Base-by-base conservation (phyloP, 805 yeast genomes). In the Myxozyma mucilagina region DNA sequence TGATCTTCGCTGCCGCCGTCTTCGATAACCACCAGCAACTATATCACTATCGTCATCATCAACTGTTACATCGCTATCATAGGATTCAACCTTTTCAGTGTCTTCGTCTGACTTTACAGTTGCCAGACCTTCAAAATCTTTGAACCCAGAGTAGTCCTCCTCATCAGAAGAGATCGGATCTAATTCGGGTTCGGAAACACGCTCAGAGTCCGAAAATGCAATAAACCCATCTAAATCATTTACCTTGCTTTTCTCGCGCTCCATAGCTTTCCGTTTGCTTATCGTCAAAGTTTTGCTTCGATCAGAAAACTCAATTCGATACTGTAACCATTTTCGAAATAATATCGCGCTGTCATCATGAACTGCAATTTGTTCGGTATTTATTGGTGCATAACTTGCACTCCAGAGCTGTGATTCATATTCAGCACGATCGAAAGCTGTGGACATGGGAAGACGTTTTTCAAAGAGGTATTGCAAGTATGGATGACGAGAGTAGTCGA, bases 271-370 rank as follows among this genome's bases (percentile, higher is more conserved):
- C 13, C 51, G 7, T n/a, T 18, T 31, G 9, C 59, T 39, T 7
- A 49, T 35, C 4, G 55, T 56, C 29, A 50, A n/a, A 3, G 57
- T 51, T 24, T 34, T 34, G 13, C 41, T 47, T 24, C 59, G 45
- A 39, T 61, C 59, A 11, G 49, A 8, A n/a, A 18, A 34, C 36
- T 53, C 73, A 73, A 60, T 71, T 69, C n/a, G 76, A 72, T 47
- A 83, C 68, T 0, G 88, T 78, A 66, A 86, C 93, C 51, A 87
- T 74, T 47, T 87, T 71, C 64, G 82, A 84, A n/a, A 88, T 85
- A 67, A 18, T 20, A 58, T 4, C 0, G 67, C 67, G n/a, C 56
- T n/a, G 34, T 60, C 67, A 51, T 54, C 76, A 86, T 72, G 0
- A 85, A 79, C 56, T 80, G 80, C 6, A 85, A 80, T 61, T 87